A percentile compares a stretch with the other conserved stretches of the same genome.
These are phyloP conservation scores for Daldinia concentrica DNA, from an alignment of 495 filamentous ascomycete species.

Conservation along the genomic window DNA sequence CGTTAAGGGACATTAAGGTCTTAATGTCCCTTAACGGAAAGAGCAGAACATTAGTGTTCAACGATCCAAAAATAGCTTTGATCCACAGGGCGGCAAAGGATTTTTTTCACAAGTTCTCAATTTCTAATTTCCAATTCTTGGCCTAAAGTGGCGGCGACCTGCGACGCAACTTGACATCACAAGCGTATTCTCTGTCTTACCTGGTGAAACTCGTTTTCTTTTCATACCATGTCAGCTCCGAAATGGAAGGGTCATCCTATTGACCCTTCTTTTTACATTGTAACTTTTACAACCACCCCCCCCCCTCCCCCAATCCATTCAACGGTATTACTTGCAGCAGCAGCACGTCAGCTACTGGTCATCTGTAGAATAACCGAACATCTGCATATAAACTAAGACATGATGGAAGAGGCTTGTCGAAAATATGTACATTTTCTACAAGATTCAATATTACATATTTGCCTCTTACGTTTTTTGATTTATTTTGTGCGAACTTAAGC, in stretches of 20 bases:
- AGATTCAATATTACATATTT: neutral
- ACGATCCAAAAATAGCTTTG: slow-evolving; percentile 11
- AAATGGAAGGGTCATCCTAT: neutral
- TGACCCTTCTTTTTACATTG: neutral
- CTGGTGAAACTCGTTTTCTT: neutral
- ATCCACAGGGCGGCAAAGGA: slow-evolving; percentile 4
- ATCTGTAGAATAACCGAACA: slow-evolving; percentile 12
- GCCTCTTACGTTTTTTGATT: neutral
- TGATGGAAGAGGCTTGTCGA: too few relatives aligned
- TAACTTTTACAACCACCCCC: neutral
- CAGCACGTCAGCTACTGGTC: slow-evolving; percentile 38
- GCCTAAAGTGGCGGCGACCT: neutral
- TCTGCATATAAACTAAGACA: neutral
- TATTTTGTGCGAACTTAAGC: neutral
- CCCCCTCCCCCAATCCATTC: neutral
- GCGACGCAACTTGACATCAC: slow-evolving; percentile 35
- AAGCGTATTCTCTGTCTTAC: slow-evolving; percentile 17
- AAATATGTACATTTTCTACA: too few relatives aligned
- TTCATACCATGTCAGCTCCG: neutral
- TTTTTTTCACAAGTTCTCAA: neutral
- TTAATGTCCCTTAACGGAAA: neutral
- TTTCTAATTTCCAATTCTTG: neutral
- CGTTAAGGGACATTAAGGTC: neutral
- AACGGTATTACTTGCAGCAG: slow-evolving; percentile 37
- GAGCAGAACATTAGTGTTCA: neutral